Conservation (phyloP, 192 early-diverging fungal species). For the Podila minutissima region DNA sequence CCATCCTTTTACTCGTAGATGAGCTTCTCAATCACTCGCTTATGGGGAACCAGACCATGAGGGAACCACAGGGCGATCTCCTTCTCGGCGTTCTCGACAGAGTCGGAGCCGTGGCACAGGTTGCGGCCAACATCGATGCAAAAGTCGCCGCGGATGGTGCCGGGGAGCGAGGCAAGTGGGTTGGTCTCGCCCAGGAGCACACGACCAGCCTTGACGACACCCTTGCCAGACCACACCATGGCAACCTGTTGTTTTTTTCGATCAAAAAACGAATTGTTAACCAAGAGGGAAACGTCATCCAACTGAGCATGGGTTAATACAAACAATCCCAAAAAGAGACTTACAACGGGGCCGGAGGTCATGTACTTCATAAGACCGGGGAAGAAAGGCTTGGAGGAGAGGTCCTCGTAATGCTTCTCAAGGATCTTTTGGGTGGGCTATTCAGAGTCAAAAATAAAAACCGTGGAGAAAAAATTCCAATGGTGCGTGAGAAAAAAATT, state of each 20-base stretch:
- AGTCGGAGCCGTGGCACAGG: slow-evolving; percentile 90
- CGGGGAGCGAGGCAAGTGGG: slow-evolving; percentile 85
- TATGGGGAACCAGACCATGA: slow-evolving; percentile 48
- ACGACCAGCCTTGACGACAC: slow-evolving; percentile 90
- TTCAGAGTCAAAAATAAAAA: background rate
- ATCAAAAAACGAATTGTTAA: background rate
- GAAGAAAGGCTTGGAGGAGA: slow-evolving; percentile 89
- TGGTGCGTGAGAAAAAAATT: background rate
- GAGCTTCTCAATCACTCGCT: slow-evolving; percentile 43
- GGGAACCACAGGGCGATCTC: slow-evolving; percentile 84
- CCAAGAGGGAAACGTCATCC: slow-evolving; percentile 14
- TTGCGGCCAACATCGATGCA: slow-evolving; percentile 78
- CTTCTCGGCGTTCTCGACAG: slow-evolving; percentile 81
- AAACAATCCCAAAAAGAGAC: slow-evolving; percentile 46
- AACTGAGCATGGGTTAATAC: too few relatives aligned
- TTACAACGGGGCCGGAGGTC: slow-evolving; percentile 89
- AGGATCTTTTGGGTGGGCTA: slow-evolving; percentile 70
- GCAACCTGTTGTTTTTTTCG: slow-evolving; percentile 31
- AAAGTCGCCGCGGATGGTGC: slow-evolving; percentile 83
- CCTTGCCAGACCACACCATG: slow-evolving; percentile 86
- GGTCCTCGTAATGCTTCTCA: slow-evolving; percentile 90
- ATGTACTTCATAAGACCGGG: slow-evolving; percentile 91
- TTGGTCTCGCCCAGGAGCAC: slow-evolving; percentile 92
- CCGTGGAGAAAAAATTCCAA: background rate
- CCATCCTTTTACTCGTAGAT: slow-evolving; percentile 49